Evolutionary conservation across 805 yeast genomes (phyloP).

Genomic region (Schizosaccharomyces lindneri): DNA sequence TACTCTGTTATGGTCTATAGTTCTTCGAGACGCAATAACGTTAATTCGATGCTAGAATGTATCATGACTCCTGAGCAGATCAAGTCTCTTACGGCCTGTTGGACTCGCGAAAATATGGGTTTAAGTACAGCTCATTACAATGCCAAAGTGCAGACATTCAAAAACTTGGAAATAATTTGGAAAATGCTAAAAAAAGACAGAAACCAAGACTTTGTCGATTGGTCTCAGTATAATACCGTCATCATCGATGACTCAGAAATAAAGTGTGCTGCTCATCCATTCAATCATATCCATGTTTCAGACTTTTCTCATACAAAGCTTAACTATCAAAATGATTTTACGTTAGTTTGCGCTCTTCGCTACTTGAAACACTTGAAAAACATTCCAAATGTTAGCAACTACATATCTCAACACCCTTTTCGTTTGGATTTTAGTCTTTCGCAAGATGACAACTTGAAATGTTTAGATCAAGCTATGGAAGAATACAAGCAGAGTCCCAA

Average conservation of each 20-base stretch:
- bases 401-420: background rate
- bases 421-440: background rate
- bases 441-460: background rate
- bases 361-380: background rate
- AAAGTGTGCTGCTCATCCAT: background rate
- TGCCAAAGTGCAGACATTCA: background rate
- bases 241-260: background rate
- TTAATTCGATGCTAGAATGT: background rate
- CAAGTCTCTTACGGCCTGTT: background rate
- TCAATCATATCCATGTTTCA: background rate
- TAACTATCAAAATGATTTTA: background rate
- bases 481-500: background rate
- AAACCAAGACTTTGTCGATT: background rate
- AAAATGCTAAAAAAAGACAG: background rate
- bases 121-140: background rate
- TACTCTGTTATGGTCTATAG: background rate
- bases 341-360: background rate
- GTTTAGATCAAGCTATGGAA: background rate
- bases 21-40: background rate
- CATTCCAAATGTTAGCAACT: background rate
- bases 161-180: background rate
- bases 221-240: background rate
- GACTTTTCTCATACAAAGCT: background rate
- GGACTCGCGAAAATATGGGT: background rate
- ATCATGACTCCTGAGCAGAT: background rate